Base-by-base conservation (phyloP, 352 stramenopile species). In the Phytophthora macrochlamydospora region DNA sequence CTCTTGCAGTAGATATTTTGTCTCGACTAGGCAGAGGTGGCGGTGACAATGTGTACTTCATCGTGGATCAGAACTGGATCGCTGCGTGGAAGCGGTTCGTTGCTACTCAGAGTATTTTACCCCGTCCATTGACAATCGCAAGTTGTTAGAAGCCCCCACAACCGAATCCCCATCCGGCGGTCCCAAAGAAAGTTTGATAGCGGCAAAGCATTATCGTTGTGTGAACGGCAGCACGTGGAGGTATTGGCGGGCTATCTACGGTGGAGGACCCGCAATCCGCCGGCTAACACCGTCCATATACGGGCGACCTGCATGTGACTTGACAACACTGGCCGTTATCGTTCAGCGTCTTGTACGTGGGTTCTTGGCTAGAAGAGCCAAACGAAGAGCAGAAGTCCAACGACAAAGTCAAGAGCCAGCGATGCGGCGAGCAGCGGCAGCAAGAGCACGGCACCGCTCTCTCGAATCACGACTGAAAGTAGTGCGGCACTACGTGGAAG, bases 171-270 rank as follows among this genome's bases (percentile, higher is more conserved):
- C 4, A 28, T 57, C 31, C 38, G 61, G 61, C 24, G 40, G 29
- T 1, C 59, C 70, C 14, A 92, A 92, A 63, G 44, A 68, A 14
- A 65, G 76, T 14, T 62, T 90, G 4, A 28, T 71, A 13, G 53
- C 54, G 13, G 67, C 59, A 12, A 50, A 50, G 4, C 63, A 89
- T 59, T 92, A 92, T 66, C 81, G 83, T 8, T 88, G 80, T 58
- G 59, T 92, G 13, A 87, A 89, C 49, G 67, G 69, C 24, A 65
- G 62, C 33, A 81, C 78, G 59, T 92, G 83, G 81, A 54, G 71
- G 59, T 89, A 81, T 33, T 69, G 87, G 44, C 33, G 57, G 12
- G 33, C 65, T 2, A 71, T 89, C 33, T 90, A 92, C 62, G 67
- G 79, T 3, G 79, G 81, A 12, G 81, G 79, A 0, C 81, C 83